A percentile compares a stretch with the other conserved stretches of the same genome.
Conservation (phyloP, 2,329 filamentous ascomycete species). For the Alternaria longipes region DNA sequence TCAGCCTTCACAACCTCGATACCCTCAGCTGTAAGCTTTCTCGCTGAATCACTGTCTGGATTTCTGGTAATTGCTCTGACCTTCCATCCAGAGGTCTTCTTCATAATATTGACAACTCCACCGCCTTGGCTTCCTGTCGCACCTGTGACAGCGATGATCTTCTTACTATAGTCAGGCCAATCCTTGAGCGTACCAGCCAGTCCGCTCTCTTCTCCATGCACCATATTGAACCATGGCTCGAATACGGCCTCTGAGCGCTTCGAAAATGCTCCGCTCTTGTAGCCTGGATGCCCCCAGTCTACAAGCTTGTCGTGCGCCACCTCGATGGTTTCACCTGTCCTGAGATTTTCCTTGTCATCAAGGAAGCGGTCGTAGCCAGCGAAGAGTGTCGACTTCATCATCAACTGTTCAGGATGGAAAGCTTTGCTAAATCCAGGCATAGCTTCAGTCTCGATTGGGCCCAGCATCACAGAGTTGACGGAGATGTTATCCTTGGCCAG, state of each 20-base stretch:
- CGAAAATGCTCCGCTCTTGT: slow-evolving; percentile 54
- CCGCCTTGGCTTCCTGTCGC: slow-evolving; percentile 43
- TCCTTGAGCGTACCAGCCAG: slow-evolving; percentile 50
- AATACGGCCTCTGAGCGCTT: slow-evolving; percentile 57
- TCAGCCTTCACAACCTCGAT: slow-evolving; percentile 32
- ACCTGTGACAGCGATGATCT: slow-evolving; percentile 39
- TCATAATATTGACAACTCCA: slow-evolving; percentile 38
- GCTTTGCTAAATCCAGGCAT: slow-evolving; percentile 51
- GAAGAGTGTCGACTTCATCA: slow-evolving; percentile 56
- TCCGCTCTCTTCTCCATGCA: slow-evolving; percentile 56
- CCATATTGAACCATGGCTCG: slow-evolving; percentile 57
- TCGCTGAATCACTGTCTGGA: slow-evolving; percentile 28
- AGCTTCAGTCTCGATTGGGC: slow-evolving; percentile 55
- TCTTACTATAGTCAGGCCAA: slow-evolving; percentile 32
- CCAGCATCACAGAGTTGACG: slow-evolving; percentile 61
- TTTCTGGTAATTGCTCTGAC: slow-evolving; percentile 36
- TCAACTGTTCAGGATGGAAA: slow-evolving; percentile 38
- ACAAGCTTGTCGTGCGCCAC: slow-evolving; percentile 53
- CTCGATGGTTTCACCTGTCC: slow-evolving; percentile 56
- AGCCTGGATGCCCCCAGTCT: slow-evolving; percentile 48
- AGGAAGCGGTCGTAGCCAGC: slow-evolving; percentile 57
- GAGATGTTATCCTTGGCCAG: slow-evolving; percentile 57
- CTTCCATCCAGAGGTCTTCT: slow-evolving; percentile 32
- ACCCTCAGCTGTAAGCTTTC: slow-evolving; percentile 31
- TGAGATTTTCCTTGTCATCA: slow-evolving; percentile 50